phyloP scores from a whole-genome alignment of 331 rosid genomes.

The Saraca asoca region DNA sequence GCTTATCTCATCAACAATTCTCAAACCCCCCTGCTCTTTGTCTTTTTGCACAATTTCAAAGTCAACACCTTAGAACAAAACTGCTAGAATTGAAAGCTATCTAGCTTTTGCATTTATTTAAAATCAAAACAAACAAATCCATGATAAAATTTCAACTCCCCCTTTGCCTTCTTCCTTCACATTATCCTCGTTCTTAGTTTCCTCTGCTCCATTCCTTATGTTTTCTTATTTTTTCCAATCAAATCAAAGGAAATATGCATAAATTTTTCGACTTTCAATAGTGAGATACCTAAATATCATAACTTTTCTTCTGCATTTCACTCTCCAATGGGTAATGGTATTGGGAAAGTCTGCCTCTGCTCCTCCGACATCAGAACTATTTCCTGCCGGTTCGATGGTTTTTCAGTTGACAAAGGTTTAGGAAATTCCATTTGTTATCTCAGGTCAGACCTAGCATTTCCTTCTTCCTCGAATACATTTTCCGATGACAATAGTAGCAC shows the following conservation, averaged over 20 bases:
- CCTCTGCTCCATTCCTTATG: no score
- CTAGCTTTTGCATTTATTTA: no score
- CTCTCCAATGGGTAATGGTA: constrained; percentile 66
- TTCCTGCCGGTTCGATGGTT: constrained; percentile 47
- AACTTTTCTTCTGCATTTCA: constrained; percentile 6
- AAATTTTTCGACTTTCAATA: background rate
- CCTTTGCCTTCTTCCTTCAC: no score
- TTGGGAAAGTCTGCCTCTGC: constrained; percentile 48
- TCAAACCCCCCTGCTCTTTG: no score
- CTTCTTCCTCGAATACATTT: constrained; percentile 21
- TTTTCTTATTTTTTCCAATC: no score
- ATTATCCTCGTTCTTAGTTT: no score
- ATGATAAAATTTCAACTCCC: no score
- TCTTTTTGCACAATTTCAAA: no score
- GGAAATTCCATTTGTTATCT: constrained; percentile 70
- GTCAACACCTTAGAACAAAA: no score
- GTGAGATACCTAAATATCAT: constrained; percentile 22
- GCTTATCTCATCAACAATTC: no score
- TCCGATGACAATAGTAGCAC: constrained; percentile 30
- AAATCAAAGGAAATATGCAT: background rate
- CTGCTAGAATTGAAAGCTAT: no score
- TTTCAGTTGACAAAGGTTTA: constrained; percentile 42
- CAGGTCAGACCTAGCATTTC: constrained; percentile 43
- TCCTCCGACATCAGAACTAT: constrained; percentile 51
- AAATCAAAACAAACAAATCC: no score